Base-by-base conservation (phyloP, 768 basidiomycete species). In the Porphyrellus cyaneotinctus region DNA sequence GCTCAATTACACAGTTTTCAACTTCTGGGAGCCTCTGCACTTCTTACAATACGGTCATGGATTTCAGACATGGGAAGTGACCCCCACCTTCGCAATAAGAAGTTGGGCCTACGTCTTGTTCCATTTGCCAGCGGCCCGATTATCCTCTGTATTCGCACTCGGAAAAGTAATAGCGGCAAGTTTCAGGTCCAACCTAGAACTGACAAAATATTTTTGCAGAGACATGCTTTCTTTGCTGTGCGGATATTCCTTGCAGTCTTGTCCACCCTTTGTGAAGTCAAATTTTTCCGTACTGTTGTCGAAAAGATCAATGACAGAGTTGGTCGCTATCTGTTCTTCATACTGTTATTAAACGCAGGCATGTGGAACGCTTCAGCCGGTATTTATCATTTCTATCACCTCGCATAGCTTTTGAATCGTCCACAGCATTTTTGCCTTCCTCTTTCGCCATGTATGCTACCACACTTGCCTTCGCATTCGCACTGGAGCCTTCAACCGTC, bases 1-100 rank as follows among this genome's bases (percentile, higher is more conserved):
- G 35, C 44, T 51, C 33, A 53, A 35, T 31, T n/a, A 12, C 13
- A 20, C 45, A 99, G 97, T 97, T 13, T 99, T 85, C 79, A 99
- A 99, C 72, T 99, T 97, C 70, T 98, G 92, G 92, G 97, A 98
- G 65, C 97, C 97, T 18, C 74, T 99, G 15, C 97, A 99, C 72
- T 95, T 94, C 65, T 76, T 97, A 51, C 82, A 86, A 53, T 74
- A 84, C 51, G 92, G 91, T 23, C 77, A 84, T 54, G 97, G 90
- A 9, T 97, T 99, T 70, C 95, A 98, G 71, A 98, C 97, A 0
- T 99, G 97, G 97, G 97, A 99, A 66, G 82, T 91, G 6, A 89
- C 94, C 10, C 94, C 97, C 12, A 73, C 78, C 47, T 97, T 86
- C 65, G 84, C 94, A n/a, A 84, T 99, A 58, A 78, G 97, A 58